Base-by-base conservation (phyloP, 2,329 filamentous ascomycete genomes). In the Xylariaceae sp. region DNA sequence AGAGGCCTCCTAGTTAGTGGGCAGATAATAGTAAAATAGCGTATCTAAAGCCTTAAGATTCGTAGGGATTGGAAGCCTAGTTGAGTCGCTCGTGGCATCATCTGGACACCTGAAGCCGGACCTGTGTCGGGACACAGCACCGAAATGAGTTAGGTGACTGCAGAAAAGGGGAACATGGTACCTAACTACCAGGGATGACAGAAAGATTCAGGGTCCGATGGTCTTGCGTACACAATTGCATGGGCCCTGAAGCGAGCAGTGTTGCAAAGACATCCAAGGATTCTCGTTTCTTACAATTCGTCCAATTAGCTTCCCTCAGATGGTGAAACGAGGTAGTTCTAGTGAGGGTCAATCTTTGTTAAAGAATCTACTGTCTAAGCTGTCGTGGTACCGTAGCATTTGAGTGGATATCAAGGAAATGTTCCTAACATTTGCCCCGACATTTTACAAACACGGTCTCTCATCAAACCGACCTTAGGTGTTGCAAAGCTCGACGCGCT, bases 381-480 rank as follows among this genome's bases (percentile, higher is more conserved):
- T 37, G 16, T 33, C 54, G n/a, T 28, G 2, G 29, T 46, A 52
- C 46, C 47, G 48, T 56, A 31, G 44, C 24, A 53, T 58, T 31
- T 16, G 49, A 39, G 43, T 58, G 55, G 55, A 17, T 28, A 39
- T 39, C 23, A n/a, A n/a, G n/a, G n/a, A n/a, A n/a, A n/a, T n/a
- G n/a, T n/a, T n/a, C n/a, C n/a, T n/a, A n/a, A n/a, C n/a, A n/a
- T n/a, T n/a, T 12, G 28, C 28, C 28, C 12, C 7, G 28, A 12
- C 28, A 31, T 31, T 31, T 31, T 45, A 44, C 29, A 43, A 54
- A 58, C 21, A 49, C 55, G 55, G 55, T 49, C 39, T 16, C 44
- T 26, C 14, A 43, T 41, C 37, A 40, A 52, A 49, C 50, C 46
- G 51, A 48, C 28, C 45, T 44, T 60, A 62, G 56, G 33, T 55